Base-by-base conservation (phyloP, 768 basidiomycete genomes). In the Calocera cornea region DNA sequence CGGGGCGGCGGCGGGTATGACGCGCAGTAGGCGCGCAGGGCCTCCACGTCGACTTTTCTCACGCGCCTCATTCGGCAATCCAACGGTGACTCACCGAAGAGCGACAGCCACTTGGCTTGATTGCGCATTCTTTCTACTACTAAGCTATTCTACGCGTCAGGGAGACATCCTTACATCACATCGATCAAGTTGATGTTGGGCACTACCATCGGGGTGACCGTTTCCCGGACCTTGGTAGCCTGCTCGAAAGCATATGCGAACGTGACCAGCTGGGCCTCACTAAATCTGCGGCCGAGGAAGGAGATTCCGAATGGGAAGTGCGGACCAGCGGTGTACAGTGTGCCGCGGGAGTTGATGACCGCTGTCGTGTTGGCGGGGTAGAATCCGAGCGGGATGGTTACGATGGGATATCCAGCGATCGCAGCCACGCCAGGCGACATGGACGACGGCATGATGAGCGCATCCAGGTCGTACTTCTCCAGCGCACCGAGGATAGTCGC, bases 391-490 rank as follows among this genome's bases (percentile, higher is more conserved):
- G 64, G 64, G 34, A 65, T 24, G 5, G 64, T 65, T n/a, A 65
- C 34, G 5, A 65, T 38, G 41, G 64, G 64, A 33, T 65, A 65
- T 11, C 64, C 64, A 17, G 64, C 64, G 64, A 65, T 65, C 14
- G 64, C 64, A 2, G 64, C 64, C 3, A 41, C 11, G 41, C 34
- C 34, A 24, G 64, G 33, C 5, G 36, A 38, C 64, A 34, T 33
- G 7, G 33, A 27, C 2, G 24, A 2, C 7, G 27, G 66, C 3
- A 65, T 38, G 41, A 67, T 64, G 2, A 67, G 34, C 19, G 66
- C 66, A 31, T 67, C 66, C 17, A 67, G 27, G 60, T n/a, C 66
- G 41, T 67, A 29, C 31, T 67, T 33, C 60, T 67, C 50, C 49
- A 67, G 41, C 19, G 5, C 22, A 24, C 38, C 31, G 22, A 38